Evolutionary conservation across 306 rosid genomes (phyloP), one percentile per base, ranked within the genome.

Genomic region (Cucurbita moschata): DNA sequence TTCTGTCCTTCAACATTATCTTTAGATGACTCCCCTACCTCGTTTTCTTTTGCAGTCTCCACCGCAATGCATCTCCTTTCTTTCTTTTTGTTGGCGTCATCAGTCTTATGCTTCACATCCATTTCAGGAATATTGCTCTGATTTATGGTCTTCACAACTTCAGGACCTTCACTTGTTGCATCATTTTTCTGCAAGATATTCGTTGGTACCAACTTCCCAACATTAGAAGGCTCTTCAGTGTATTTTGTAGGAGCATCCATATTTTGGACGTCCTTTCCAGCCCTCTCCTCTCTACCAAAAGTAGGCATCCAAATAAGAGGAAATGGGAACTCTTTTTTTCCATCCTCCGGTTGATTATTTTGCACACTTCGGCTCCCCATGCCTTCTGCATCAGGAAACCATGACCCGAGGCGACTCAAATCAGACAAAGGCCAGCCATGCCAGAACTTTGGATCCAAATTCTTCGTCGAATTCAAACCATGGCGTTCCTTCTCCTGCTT

Each of bases 281-380:
- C 74, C 47, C 78, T 87, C 67, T 79, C 78, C n/a, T 66, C 77
- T 55, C 77, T 67, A 59, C 83, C 81, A 76, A 54, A 76, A 70
- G 74, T 75, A 9, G 96, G 96, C 84, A 87, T 77, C 98, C 96
- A 87, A 51, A 90, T n/a, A 35, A 79, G 69, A 14, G 91, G 96
- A 56, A 86, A 86, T 26, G 88, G 83, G 7, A 81, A 75, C 56
- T 77, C 87, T 4, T 58, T 44, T 47, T 46, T 79, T 39, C 66
- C 78, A 9, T 73, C 73, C 73, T 75, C 80, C 19, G 50, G 43
- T 53, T 14, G 30, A 16, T 76, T 75, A 76, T 19, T 13, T 38
- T 57, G 81, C 67, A 9, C 40, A 57, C 75, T 82, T 47, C 14
- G 69, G 54, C 66, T 49, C 37, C 78, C 69, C 69, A 40, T 77